Conservation (phyloP, 2,329 filamentous ascomycete genomes). For the Trichoderma semiorbis region DNA sequence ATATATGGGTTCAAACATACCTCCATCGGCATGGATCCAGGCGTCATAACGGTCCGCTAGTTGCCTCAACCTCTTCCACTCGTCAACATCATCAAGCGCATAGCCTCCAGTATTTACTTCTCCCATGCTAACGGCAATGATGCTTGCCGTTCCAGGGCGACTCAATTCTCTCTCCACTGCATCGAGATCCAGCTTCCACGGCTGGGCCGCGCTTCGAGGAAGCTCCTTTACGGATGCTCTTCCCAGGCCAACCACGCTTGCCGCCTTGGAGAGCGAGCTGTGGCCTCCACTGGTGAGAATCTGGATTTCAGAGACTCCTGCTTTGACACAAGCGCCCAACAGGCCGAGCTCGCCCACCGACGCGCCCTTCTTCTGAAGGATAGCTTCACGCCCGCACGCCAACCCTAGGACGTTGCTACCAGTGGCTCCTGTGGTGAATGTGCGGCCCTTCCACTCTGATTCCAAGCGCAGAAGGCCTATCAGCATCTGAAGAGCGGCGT, state of each 20-base stretch:
- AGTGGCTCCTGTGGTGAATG: constrained; percentile 62
- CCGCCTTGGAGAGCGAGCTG: constrained; percentile 80
- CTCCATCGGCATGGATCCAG: constrained; percentile 87
- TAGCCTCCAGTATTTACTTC: constrained; percentile 91
- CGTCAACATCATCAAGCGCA: constrained; percentile 54
- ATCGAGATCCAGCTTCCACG: constrained; percentile 68
- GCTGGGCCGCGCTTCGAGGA: constrained; percentile 45
- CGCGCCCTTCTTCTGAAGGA: constrained; percentile 40
- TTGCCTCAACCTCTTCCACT: constrained; percentile 61
- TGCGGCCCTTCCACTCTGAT: constrained; percentile 51
- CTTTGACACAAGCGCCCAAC: constrained; percentile 59
- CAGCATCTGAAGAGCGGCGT: constrained; percentile 66
- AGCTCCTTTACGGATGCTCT: constrained; percentile 64
- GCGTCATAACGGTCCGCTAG: constrained; percentile 70
- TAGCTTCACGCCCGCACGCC: constrained; percentile 61
- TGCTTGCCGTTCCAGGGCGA: constrained; percentile 56
- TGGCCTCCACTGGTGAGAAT: constrained; percentile 80
- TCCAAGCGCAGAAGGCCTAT: constrained; percentile 60
- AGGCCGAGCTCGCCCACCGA: constrained; percentile 69
- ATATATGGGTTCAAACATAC: constrained; percentile 35
- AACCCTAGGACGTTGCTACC: constrained; percentile 78
- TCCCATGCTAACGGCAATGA: constrained; percentile 77
- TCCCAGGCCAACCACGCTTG: constrained; percentile 76
- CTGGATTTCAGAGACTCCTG: constrained; percentile 65
- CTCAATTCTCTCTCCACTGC: constrained; percentile 59